Conservation (phyloP, 495 filamentous ascomycete genomes). For the Parathielavia hyrcaniae region DNA sequence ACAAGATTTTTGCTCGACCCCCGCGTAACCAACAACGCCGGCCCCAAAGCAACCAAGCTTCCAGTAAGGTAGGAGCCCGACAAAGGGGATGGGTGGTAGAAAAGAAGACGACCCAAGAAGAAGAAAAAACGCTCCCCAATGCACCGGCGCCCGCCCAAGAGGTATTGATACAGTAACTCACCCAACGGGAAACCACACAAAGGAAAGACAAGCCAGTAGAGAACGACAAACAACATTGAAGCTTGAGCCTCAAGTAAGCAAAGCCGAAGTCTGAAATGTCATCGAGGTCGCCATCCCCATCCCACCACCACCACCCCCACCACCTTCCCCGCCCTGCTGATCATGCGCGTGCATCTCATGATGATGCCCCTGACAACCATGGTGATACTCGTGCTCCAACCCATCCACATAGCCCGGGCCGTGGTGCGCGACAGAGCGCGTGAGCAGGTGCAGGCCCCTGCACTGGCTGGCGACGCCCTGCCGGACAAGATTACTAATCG, state of each 20-base stretch:
- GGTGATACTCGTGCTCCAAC: not conserved
- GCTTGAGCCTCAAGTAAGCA: not conserved
- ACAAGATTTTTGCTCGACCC: no score
- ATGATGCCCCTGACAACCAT: slow-evolving; percentile 8
- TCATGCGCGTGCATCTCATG: slow-evolving; percentile 7
- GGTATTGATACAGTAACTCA: slow-evolving; percentile 10
- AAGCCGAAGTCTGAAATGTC: slow-evolving; percentile 29
- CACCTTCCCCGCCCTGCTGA: not conserved
- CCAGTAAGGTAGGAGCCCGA: no score
- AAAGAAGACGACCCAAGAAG: not conserved
- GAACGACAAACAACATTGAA: not conserved
- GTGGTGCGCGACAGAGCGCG: slow-evolving; percentile 24
- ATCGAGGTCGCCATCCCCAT: slow-evolving; percentile 15
- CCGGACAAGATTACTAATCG: slow-evolving; percentile 26
- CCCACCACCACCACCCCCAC: not conserved
- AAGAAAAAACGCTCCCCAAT: slow-evolving; percentile 11
- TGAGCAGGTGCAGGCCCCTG: slow-evolving; percentile 28
- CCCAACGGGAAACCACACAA: not conserved
- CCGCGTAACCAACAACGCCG: no score
- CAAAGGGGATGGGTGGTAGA: not conserved
- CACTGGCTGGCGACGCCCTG: slow-evolving; percentile 32
- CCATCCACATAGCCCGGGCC: slow-evolving; percentile 10
- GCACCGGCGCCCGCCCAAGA: slow-evolving; percentile 1
- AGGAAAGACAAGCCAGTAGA: slow-evolving; percentile 6
- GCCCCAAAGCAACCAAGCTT: no score